Evolutionary conservation across 768 basidiomycete genomes (phyloP), one percentile per base, ranked within the genome.

Genomic region (Psilocybe cubensis): DNA sequence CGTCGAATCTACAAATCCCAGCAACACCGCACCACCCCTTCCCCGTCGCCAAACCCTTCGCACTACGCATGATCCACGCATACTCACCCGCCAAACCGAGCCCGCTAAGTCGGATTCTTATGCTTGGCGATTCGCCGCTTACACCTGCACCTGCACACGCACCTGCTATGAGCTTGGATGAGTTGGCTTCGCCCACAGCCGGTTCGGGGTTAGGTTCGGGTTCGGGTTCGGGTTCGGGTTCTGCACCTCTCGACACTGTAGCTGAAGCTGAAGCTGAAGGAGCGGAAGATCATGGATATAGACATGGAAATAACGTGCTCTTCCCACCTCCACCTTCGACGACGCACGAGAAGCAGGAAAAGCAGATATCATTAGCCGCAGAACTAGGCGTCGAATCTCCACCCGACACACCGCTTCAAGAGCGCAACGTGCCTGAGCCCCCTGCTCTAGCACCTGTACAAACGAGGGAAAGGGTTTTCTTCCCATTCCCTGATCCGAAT

Each of bases 81-180:
- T 94, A 93, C 60, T 92, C 92, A 0, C 91, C 91, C 25, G 86
- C 77, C 2, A 87, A 85, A 68, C 91, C 92, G 0, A 92, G 89
- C 60, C 91, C 91, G 2, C 77, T 94, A 28, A 91, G 89, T 58
- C 82, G 91, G 10, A 91, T 93, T 52, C 77, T 92, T 21, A 83
- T 87, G 85, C 76, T 92, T 41, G 80, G 78, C 3, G 76, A 87
- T 59, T 89, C 88, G 0, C 86, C 86, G 4, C 70, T 77, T 35
- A 79, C 73, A 48, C 72, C 76, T 12, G 40, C 84, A 4, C n/a
- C n/a, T n/a, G n/a, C n/a, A n/a, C n/a, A n/a, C n/a, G n/a, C n/a
- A n/a, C n/a, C n/a, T n/a, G n/a, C n/a, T n/a, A 72, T 74, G 31
- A 76, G 70, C 25, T 38, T 43, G 6, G 65, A 69, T 35, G 48